phyloP scores from a whole-genome alignment of 2,329 filamentous ascomycete species.

The Calonectria pauciramosa region DNA sequence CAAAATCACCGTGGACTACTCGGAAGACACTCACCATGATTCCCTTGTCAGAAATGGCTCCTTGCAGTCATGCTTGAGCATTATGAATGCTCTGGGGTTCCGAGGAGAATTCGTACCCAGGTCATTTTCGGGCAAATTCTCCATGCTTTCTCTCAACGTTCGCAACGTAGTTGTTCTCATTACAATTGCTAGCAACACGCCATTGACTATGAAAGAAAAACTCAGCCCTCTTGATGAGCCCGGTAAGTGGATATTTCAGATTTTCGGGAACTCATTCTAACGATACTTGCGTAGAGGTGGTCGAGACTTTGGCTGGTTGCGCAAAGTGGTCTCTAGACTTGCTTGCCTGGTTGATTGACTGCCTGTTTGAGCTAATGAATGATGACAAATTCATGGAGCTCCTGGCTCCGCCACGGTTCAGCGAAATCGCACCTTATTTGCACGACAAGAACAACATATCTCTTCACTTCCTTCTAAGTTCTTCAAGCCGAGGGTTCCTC shows the following conservation, averaged over 20 bases:
- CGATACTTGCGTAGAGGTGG: constrained; percentile 67
- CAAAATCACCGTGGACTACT: constrained; percentile 84
- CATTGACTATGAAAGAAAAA: constrained; percentile 67
- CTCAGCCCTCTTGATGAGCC: constrained; percentile 73
- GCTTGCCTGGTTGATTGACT: constrained; percentile 72
- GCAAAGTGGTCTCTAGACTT: constrained; percentile 85
- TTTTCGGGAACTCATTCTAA: constrained; percentile 15
- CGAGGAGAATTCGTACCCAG: constrained; percentile 73
- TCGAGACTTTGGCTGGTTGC: constrained; percentile 80
- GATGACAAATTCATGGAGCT: constrained; percentile 66
- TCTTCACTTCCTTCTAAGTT: constrained; percentile 77
- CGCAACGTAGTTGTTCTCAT: constrained; percentile 78
- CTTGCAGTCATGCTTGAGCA: constrained; percentile 82
- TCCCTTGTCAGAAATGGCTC: constrained; percentile 79
- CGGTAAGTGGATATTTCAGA: constrained; percentile 45
- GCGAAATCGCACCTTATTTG: constrained; percentile 65
- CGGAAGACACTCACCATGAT: constrained; percentile 79
- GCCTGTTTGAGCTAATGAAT: constrained; percentile 68
- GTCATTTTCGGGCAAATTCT: constrained; percentile 78
- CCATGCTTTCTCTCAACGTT: constrained; percentile 81
- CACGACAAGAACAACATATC: constrained; percentile 69
- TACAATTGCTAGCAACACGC: constrained; percentile 72
- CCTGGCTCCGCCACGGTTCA: constrained; percentile 61
- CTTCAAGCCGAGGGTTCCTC: constrained; percentile 80
- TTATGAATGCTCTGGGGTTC: constrained; percentile 84